These are phyloP conservation scores for Rhizopus arrhizus DNA, from an alignment of 371 early-diverging fungal genomes.

Conservation along the genomic window DNA sequence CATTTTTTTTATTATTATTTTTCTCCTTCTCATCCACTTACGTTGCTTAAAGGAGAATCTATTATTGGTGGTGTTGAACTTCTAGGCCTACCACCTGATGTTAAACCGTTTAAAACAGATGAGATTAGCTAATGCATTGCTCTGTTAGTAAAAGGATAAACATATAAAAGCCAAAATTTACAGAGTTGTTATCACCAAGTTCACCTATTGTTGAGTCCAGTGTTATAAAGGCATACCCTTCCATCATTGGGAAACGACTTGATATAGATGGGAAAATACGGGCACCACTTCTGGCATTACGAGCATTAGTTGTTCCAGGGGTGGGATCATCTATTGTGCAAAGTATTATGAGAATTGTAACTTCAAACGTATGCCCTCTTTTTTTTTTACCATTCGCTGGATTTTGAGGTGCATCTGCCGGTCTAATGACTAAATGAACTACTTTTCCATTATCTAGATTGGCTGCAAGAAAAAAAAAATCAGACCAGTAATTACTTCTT, in stretches of 20 bases:
- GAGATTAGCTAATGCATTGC: background rate
- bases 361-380: background rate
- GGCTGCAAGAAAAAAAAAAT: slow-evolving; percentile 21
- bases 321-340: slow-evolving; percentile 21
- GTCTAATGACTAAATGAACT: slow-evolving; percentile 63
- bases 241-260: slow-evolving; percentile 40
- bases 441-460: slow-evolving; percentile 64
- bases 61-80: background rate
- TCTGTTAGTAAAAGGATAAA: background rate
- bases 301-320: slow-evolving; percentile 6
- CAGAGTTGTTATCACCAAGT: slow-evolving; percentile 38
- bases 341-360: background rate
- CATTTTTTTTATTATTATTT: background rate
- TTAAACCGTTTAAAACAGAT: background rate
- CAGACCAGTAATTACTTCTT: background rate
- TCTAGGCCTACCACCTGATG: background rate
- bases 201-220: slow-evolving; percentile 37
- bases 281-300: background rate
- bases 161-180: slow-evolving; percentile 17
- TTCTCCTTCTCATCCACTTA: background rate
- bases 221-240: slow-evolving; percentile 53
- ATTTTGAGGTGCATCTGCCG: slow-evolving; percentile 56
- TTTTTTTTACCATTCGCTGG: slow-evolving; percentile 52
- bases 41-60: background rate
- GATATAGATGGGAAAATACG: background rate